Conservation (phyloP, 495 filamentous ascomycete species). For the Pseudoneurospora amorphoporcata region DNA sequence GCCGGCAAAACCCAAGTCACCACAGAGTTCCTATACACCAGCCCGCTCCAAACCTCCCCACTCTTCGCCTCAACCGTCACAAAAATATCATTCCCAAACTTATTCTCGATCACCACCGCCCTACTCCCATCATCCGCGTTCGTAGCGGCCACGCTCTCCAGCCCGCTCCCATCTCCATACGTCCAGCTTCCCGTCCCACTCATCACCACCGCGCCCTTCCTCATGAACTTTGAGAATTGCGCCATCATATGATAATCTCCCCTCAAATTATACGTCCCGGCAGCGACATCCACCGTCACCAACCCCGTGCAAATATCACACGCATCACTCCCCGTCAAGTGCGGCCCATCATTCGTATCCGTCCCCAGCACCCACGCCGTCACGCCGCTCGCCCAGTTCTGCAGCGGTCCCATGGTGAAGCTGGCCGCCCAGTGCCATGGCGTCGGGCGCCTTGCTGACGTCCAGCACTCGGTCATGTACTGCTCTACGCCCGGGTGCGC, state of each 20-base stretch:
- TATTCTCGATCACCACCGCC: constrained; percentile 45
- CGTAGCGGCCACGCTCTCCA: constrained; percentile 40
- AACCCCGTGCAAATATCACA: constrained; percentile 41
- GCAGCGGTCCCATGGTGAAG: constrained; percentile 46
- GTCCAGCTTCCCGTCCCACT: constrained; percentile 38
- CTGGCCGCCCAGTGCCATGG: constrained; percentile 40
- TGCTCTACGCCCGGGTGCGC: constrained; percentile 34
- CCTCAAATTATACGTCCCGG: constrained; percentile 33
- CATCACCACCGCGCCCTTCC: constrained; percentile 37
- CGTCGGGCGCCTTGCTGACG: constrained; percentile 22
- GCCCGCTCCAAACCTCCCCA: constrained; percentile 44
- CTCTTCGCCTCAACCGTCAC: constrained; percentile 31
- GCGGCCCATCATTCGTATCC: constrained; percentile 39
- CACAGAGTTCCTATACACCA: constrained; percentile 34
- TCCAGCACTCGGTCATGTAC: constrained; percentile 55
- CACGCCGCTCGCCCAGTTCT: constrained; percentile 46
- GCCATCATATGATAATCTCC: constrained; percentile 48
- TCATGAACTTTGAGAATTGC: constrained; percentile 49
- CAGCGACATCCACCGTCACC: constrained; percentile 32
- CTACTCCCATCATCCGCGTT: constrained; percentile 40
- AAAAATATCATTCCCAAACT: constrained; percentile 39
- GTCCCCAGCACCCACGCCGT: constrained; percentile 47
- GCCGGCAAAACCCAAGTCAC: constrained; percentile 44
- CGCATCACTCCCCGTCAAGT: constrained; percentile 34
- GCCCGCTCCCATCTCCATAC: constrained; percentile 28